These are phyloP conservation scores for Cyclotella cryptica DNA, from an alignment of 108 stramenopile genomes.

Conservation along the genomic window DNA sequence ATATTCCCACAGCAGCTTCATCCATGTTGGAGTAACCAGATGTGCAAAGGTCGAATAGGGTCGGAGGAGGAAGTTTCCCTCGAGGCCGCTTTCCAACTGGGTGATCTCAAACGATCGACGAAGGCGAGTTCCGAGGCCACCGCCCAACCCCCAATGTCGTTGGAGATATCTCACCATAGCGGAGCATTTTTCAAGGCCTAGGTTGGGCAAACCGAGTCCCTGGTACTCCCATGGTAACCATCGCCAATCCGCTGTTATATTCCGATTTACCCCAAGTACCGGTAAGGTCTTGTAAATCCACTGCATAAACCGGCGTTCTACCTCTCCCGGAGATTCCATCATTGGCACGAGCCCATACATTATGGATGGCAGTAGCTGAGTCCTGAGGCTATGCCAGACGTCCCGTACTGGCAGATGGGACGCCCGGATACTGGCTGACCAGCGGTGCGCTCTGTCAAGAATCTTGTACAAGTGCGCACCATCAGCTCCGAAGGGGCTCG, in stretches of 20 bases:
- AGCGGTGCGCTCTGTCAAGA: no score
- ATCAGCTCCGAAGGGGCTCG: no score
- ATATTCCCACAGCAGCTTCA: constrained; percentile 14
- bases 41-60: not conserved
- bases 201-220: constrained; percentile 16
- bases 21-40: constrained; percentile 8
- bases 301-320: not conserved
- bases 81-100: constrained; percentile 13
- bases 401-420: not conserved
- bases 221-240: not conserved
- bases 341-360: constrained; percentile 13
- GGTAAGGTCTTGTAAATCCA: not conserved
- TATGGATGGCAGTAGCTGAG: not conserved
- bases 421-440: not conserved
- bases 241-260: no score
- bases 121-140: not conserved
- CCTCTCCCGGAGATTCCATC: not conserved
- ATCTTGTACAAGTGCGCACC: no score
- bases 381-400: not conserved
- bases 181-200: not conserved
- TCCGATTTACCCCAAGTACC: not conserved
- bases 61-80: constrained; percentile 13
- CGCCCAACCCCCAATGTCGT: not conserved
- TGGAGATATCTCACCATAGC: not conserved
- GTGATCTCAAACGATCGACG: not conserved